phyloP scores from a whole-genome alignment of 2,329 filamentous ascomycete species.

The Fusarium staphyleae region DNA sequence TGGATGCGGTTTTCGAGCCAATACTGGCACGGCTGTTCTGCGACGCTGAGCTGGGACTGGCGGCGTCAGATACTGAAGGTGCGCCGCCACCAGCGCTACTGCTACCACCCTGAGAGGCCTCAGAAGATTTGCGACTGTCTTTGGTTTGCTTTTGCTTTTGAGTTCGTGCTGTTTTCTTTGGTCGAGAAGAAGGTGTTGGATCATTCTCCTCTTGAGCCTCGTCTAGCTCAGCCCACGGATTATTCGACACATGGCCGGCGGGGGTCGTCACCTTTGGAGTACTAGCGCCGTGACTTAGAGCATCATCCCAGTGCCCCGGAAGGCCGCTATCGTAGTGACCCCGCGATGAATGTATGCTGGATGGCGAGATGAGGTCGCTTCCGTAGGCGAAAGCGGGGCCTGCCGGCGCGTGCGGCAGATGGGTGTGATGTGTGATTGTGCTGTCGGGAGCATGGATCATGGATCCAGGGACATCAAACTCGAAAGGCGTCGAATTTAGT shows the following conservation, averaged over 20 bases:
- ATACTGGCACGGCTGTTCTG: constrained; percentile 38
- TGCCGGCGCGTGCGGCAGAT: constrained; percentile 26
- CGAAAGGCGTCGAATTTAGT: constrained; percentile 32
- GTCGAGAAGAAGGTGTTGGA: constrained; percentile 11
- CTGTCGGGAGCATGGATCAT: constrained; percentile 19
- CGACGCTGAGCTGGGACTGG: constrained; percentile 36
- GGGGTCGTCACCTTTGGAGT: constrained; percentile 39
- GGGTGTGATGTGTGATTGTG: constrained; percentile 27
- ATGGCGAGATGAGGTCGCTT: constrained; percentile 35
- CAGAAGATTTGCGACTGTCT: constrained; percentile 31
- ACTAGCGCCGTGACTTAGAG: constrained; percentile 30
- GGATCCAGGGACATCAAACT: constrained; percentile 35
- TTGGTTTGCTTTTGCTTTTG: constrained; percentile 29
- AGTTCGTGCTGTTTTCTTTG: constrained; percentile 30
- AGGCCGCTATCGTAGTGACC: constrained; percentile 27
- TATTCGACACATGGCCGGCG: constrained; percentile 28
- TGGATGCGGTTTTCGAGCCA: constrained; percentile 35
- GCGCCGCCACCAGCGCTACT: constrained; percentile 28
- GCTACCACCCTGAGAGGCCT: constrained; percentile 27
- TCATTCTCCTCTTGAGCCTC: constrained; percentile 21
- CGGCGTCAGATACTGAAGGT: constrained; percentile 33
- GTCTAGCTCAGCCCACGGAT: constrained; percentile 39
- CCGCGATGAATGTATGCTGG: constrained; percentile 34
- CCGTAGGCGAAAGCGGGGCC: constrained; percentile 32
- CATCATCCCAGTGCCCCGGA: constrained; percentile 35